Evolutionary conservation across 1,284 basidiomycete species (phyloP), one percentile per base, ranked within the genome.

Genomic region (Meira miltonrushii): DNA sequence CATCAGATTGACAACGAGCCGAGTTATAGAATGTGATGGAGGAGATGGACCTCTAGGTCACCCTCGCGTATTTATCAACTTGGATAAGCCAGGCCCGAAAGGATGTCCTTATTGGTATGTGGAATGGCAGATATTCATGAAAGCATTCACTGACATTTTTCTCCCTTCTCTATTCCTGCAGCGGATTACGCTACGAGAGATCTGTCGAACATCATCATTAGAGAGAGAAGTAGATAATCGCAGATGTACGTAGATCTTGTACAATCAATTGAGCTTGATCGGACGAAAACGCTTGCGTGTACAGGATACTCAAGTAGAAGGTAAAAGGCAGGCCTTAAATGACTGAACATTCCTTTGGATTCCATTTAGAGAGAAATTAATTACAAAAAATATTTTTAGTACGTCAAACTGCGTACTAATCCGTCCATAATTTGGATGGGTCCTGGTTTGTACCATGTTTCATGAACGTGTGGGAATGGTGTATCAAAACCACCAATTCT

Each of bases 41-140:
- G 72, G 71, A 79, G 87, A 86, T 79, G 94, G 94, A n/a, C 85
- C 94, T 52, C 84, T 98, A 38, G 94, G 94, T 49, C 94, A 98
- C 79, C 94, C 94, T 13, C 92, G 91, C 83, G 87, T 97, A 67
- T 97, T 85, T 78, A 94, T 97, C 80, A 97, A 96, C 82, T 80
- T 96, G 77, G 57, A 77, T 56, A 75, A 74, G 60, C 70, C 73
- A 6, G 73, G 73, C 2, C 64, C 71, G 17, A 74, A 77, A 62
- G 58, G 69, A 17, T 77, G 74, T 63, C 67, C 72, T n/a, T 53
- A 53, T 28, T 53, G 50, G 50, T 53, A 33, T 33, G 50, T 41
- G 5, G n/a, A 25, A 15, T 25, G 2, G 13, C 17, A 44, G 9
- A 10, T 1, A 21, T n/a, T 4, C 17, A 10, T 21, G 46, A 21